Percentiles rank a stretch among this genome's conserved stretches.
These are phyloP conservation scores for Termitomyces eurrhizus DNA, from an alignment of 768 basidiomycete species.

Conservation along the genomic window DNA sequence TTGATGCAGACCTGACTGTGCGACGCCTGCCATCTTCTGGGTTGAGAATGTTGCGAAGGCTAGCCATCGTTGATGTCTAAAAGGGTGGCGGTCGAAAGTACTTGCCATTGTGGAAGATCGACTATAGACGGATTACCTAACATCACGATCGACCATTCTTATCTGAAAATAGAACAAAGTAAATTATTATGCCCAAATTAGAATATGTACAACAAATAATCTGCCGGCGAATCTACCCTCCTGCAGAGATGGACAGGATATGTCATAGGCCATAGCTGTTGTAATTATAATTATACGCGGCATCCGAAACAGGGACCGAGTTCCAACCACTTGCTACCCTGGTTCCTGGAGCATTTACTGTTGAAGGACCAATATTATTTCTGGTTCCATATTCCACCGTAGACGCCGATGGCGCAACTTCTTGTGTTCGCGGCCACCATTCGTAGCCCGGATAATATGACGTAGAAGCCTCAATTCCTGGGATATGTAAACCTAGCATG, in stretches of 20 bases:
- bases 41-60: slow-evolving; percentile 53
- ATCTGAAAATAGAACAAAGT: slow-evolving; percentile 12
- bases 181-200: slow-evolving; percentile 10
- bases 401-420: slow-evolving; percentile 18
- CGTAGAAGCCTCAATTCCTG: slow-evolving; percentile 58
- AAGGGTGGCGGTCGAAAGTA: slow-evolving; percentile 22
- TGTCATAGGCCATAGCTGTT: slow-evolving; percentile 15
- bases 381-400: slow-evolving; percentile 7
- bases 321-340: slow-evolving; percentile 10
- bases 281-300: slow-evolving; percentile 16
- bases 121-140: slow-evolving; percentile 19
- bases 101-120: slow-evolving; percentile 20
- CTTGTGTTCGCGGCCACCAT: slow-evolving; percentile 56
- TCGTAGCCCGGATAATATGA: slow-evolving; percentile 57
- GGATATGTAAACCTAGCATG: slow-evolving; percentile 65
- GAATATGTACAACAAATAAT: slow-evolving; percentile 3
- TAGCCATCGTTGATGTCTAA: slow-evolving; percentile 40
- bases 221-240: not conserved
- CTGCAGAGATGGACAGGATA: slow-evolving; percentile 2
- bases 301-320: slow-evolving; percentile 11
- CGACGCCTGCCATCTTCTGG: slow-evolving; percentile 39
- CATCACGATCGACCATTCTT: slow-evolving; percentile 16
- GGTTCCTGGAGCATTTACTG: slow-evolving; percentile 4
- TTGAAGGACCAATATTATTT: not conserved
- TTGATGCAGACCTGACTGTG: slow-evolving; percentile 37